These are phyloP conservation scores for Phytophthora colocasiae DNA, from an alignment of 352 stramenopile genomes.

Conservation along the genomic window DNA sequence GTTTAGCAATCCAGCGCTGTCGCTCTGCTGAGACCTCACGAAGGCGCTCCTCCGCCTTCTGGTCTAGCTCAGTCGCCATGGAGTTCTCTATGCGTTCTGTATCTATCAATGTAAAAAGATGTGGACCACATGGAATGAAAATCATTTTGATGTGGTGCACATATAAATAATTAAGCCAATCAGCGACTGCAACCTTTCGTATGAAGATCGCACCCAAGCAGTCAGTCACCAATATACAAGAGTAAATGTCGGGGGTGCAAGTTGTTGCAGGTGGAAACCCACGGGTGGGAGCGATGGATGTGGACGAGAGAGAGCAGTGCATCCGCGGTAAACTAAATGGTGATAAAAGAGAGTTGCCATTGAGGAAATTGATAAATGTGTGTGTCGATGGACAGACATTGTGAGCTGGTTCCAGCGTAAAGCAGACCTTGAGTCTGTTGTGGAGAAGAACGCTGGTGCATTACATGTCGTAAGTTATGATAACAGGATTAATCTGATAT, in stretches of 20 bases:
- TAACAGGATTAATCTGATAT: neutral
- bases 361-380: too few relatives aligned
- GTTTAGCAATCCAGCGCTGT: slow-evolving; percentile 34
- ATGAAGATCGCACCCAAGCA: slow-evolving; percentile 27
- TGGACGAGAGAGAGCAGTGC: slow-evolving; percentile 81
- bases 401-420: slow-evolving; percentile 89
- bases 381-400: slow-evolving; percentile 52
- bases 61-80: slow-evolving; percentile 1
- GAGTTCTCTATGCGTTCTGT: slow-evolving; percentile 18
- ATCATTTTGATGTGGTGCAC: neutral
- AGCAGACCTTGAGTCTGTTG: slow-evolving; percentile 53
- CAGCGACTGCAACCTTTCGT: slow-evolving; percentile 38
- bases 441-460: slow-evolving; percentile 57
- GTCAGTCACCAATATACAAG: too few relatives aligned
- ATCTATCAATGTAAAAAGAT: neutral
- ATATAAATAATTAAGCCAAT: slow-evolving; percentile 19
- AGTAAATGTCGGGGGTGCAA: slow-evolving; percentile 73
- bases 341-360: too few relatives aligned
- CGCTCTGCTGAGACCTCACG: slow-evolving; percentile 17
- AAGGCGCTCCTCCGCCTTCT: slow-evolving; percentile 30
- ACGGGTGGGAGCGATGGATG: slow-evolving; percentile 80
- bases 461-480: neutral
- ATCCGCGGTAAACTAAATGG: slow-evolving; percentile 71
- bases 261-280: slow-evolving; percentile 78
- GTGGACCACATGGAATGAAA: neutral